phyloP scores from a whole-genome alignment of 768 basidiomycete species.

The Pleurotus ostreatus region DNA sequence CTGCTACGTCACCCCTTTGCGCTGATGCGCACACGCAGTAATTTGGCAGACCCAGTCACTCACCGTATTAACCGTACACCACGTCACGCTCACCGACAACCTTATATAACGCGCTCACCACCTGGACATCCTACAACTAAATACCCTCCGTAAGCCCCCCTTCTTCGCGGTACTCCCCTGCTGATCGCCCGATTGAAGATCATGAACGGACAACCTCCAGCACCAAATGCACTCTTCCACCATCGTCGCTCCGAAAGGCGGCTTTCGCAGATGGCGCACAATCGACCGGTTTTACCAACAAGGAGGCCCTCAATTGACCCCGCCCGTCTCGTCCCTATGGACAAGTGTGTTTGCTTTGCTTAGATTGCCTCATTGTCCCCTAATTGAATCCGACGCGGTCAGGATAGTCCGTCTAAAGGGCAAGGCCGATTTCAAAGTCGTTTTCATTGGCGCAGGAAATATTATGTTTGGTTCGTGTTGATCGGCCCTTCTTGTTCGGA shows the following conservation, averaged over 20 bases:
- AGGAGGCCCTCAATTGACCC: constrained; percentile 76
- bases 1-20: no score
- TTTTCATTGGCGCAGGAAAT: constrained; percentile 94
- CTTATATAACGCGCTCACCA: no score
- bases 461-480: constrained; percentile 84
- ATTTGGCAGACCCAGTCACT: no score
- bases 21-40: no score
- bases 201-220: no score
- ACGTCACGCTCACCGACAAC: no score
- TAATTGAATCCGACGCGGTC: not conserved
- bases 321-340: constrained; percentile 70
- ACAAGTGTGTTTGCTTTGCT: constrained; percentile 47
- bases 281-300: constrained; percentile 26
- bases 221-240: constrained; percentile 20
- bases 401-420: constrained; percentile 51
- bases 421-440: constrained; percentile 80
- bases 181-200: no score
- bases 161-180: no score
- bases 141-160: no score
- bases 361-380: not conserved
- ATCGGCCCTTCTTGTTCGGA: not conserved
- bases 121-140: no score
- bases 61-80: no score
- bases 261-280: constrained; percentile 36
- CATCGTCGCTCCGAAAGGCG: constrained; percentile 42